Base-by-base conservation (phyloP, 2,329 filamentous ascomycete species). In the Alternaria conjuncta region DNA sequence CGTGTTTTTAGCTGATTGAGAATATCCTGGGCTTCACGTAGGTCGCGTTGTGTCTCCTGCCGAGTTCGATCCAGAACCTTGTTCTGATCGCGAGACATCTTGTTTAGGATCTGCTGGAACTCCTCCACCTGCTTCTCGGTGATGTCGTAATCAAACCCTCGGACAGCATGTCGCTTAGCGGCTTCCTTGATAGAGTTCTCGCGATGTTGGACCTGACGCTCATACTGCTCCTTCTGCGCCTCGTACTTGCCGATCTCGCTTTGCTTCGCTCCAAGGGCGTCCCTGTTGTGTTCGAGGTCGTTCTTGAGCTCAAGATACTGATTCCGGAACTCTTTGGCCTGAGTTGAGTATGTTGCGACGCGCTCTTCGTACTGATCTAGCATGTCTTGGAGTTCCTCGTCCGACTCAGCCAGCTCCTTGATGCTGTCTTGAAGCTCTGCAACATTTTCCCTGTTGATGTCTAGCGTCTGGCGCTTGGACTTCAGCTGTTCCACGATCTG, bases 151-250 rank as follows among this genome's bases (percentile, higher is more conserved):
- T 97, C 93, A 74, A 92, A 97, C 0, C 94, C 94, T 32, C 93
- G 90, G 66, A 99, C 92, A 62, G 88, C 89, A 78, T 97, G 92
- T 25, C 85, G 85, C 49, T 88, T 86, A 15, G 95, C 93, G 41
- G 92, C 89, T 61, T 94, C 90, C 67, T 90, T 93, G 59, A 97
- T 89, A 78, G 97, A 86, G 10, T 87, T 85, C 72, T 90, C 86
- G 43, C 95, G 91, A 47, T 87, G 84, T 70, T 88, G 84, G 4
- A 97, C 78, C 68, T 97, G 92, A 5, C 91, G 88, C 75, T 97
- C 93, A 75, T 96, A 93, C 72, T 91, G 92, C 65, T 92, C 90
- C 81, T 95, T 94, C 75, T 97, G 91, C 3, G 94, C 95, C 78
- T 96, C 88, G 70, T 91, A 89, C 69, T 90, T 92, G 46, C 95